Conservation (phyloP, 1,139 yeast genomes). For the Pichia sp. region DNA sequence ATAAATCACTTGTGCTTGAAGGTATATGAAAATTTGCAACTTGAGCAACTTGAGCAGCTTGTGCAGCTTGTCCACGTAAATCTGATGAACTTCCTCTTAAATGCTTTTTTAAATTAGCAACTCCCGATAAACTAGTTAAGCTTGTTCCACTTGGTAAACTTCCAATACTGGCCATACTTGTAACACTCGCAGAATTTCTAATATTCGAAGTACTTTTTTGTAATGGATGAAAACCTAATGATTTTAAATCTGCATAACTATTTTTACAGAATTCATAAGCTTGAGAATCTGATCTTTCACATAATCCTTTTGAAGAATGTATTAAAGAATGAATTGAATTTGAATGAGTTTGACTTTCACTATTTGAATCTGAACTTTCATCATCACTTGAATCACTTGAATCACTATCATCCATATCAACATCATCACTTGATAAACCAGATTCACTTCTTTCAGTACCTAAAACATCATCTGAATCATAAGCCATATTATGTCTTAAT, state of each 20-base stretch:
- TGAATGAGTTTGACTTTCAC: constrained; percentile 29
- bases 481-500: constrained; percentile 18
- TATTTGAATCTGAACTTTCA: constrained; percentile 15
- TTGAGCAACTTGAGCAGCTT: constrained; percentile 6
- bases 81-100: constrained; percentile 17
- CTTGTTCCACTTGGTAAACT: constrained; percentile 11
- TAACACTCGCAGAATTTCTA: constrained; percentile 8
- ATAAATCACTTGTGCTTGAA: constrained; percentile 8
- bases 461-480: constrained; percentile 52
- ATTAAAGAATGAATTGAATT: neutral
- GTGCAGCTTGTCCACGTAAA: constrained; percentile 13
- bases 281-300: constrained; percentile 28
- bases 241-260: constrained; percentile 9
- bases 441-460: constrained; percentile 37
- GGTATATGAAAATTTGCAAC: constrained; percentile 2
- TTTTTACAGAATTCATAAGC: constrained; percentile 25
- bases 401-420: constrained; percentile 12
- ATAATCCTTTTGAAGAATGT: constrained; percentile 11
- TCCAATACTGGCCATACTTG: constrained; percentile 9
- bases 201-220: neutral
- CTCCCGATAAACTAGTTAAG: constrained; percentile 6
- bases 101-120: constrained; percentile 10
- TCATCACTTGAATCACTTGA: constrained; percentile 29
- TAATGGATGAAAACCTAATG: constrained; percentile 4
- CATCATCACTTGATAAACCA: neutral